A percentile compares a stretch with the other conserved stretches of the same genome.
These are phyloP conservation scores for Debaryomyces hansenii DNA, from an alignment of 805 yeast species.

Conservation along the genomic window DNA sequence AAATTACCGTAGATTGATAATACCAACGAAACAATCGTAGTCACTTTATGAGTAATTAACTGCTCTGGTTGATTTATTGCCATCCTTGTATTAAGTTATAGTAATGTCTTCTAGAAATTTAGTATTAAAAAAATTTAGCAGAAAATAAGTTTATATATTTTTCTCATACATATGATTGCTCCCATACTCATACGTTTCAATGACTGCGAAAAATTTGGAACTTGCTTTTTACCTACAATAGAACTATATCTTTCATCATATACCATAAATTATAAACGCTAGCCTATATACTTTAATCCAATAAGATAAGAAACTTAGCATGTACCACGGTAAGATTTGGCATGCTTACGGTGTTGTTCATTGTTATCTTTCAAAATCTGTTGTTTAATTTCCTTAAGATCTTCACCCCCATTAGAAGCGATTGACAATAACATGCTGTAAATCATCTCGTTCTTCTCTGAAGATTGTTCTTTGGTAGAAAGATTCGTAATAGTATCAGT, in stretches of 20 bases:
- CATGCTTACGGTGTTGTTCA: conserved; percentile 22
- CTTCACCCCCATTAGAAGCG: conserved; percentile 56
- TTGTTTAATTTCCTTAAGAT: conserved; percentile 25
- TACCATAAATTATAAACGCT: too few species aligned
- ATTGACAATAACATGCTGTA: conserved; percentile 53
- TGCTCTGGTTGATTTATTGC: neutral
- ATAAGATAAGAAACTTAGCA: conserved; percentile 19
- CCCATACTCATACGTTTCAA: neutral
- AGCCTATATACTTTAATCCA: neutral
- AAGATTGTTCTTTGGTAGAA: conserved; percentile 12
- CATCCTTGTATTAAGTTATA: neutral
- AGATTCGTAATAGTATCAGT: conserved; percentile 38
- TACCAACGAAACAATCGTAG: conserved; percentile 53
- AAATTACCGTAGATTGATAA: conserved; percentile 58
- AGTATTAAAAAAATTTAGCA: neutral
- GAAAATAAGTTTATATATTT: neutral
- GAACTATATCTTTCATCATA: neutral
- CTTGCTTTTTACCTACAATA: too few species aligned
- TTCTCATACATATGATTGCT: neutral
- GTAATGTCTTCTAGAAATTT: neutral
- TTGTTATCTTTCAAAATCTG: conserved; percentile 18
- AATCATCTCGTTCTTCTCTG: conserved; percentile 33
- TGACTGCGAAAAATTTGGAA: neutral
- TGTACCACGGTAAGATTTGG: conserved; percentile 35
- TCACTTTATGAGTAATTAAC: conserved; percentile 35